Conservation (phyloP, 1,139 yeast species). For the Saccharomyces hybrid region DNA sequence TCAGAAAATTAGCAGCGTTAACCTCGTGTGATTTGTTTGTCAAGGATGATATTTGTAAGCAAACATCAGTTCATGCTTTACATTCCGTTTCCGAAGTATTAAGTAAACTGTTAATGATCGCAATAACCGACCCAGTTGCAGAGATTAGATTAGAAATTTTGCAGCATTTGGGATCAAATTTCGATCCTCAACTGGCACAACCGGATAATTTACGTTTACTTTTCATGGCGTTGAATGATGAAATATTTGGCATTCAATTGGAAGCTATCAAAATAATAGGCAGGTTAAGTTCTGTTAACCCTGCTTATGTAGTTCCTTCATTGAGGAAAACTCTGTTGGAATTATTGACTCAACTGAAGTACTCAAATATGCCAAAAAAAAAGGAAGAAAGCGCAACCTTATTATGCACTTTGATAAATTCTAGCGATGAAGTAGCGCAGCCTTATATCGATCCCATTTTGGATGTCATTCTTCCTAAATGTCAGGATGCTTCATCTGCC, state of each 20-base stretch:
- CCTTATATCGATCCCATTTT: conserved; percentile 89
- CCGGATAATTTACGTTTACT: conserved; percentile 81
- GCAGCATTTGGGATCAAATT: conserved; percentile 59
- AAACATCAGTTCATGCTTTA: conserved; percentile 76
- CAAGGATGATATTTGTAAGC: conserved; percentile 77
- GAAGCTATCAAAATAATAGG: conserved; percentile 80
- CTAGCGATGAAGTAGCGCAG: conserved; percentile 71
- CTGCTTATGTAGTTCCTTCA: conserved; percentile 93
- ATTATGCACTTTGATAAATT: conserved; percentile 63
- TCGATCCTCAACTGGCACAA: conserved; percentile 90
- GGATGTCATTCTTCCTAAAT: conserved; percentile 71
- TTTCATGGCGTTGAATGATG: conserved; percentile 89
- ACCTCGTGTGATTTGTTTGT: conserved; percentile 72
- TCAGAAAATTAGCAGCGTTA: conserved; percentile 76
- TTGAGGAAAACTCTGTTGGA: conserved; percentile 81
- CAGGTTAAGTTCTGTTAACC: conserved; percentile 75
- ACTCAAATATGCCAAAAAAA: conserved; percentile 63
- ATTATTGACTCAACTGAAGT: conserved; percentile 74
- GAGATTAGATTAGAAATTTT: conserved; percentile 80
- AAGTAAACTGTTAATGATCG: conserved; percentile 69
- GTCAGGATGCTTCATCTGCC: conserved; percentile 63
- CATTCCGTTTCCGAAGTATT: conserved; percentile 80
- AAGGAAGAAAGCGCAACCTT: conserved; percentile 84
- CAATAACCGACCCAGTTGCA: conserved; percentile 83
- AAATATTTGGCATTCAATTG: conserved; percentile 71